Conservation (phyloP, 2,329 filamentous ascomycete genomes). For the Nigrospora oryzae region DNA sequence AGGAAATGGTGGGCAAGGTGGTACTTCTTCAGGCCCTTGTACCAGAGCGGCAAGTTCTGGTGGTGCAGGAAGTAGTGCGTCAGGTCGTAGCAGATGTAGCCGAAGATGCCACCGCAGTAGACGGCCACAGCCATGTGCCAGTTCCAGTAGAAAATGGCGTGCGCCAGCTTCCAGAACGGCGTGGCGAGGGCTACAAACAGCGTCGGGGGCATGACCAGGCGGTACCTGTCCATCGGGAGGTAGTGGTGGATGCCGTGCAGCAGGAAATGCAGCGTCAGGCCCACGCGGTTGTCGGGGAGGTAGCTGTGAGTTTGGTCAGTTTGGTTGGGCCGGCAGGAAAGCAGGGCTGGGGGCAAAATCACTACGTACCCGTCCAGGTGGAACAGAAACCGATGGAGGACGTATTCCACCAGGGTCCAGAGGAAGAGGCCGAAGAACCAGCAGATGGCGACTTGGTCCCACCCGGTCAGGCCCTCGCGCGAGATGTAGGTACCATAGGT, state of each 20-base stretch:
- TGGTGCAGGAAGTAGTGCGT: conserved; percentile 99
- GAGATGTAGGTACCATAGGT: conserved; percentile 64
- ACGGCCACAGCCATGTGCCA: conserved; percentile 75
- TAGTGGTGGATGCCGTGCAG: conserved; percentile 98
- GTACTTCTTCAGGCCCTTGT: conserved; percentile 91
- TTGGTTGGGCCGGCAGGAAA: not conserved
- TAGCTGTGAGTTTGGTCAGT: conserved; percentile 46
- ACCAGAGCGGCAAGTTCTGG: conserved; percentile 82
- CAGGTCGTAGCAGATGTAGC: conserved; percentile 92
- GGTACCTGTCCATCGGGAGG: conserved; percentile 96
- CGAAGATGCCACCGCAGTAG: conserved; percentile 86
- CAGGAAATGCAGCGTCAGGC: conserved; percentile 80
- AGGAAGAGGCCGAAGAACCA: conserved; percentile 64
- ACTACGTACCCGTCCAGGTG: conserved; percentile 77
- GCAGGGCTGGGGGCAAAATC: not conserved
- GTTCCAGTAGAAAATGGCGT: conserved; percentile 71
- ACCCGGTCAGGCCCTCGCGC: conserved; percentile 47
- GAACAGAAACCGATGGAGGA: conserved; percentile 83
- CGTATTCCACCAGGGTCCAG: conserved; percentile 88
- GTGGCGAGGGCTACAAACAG: conserved; percentile 76
- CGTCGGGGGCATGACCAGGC: conserved; percentile 92
- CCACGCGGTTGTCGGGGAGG: conserved; percentile 86
- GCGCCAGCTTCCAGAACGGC: conserved; percentile 90
- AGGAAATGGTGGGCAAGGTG: conserved; percentile 96
- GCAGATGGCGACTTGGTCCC: conserved; percentile 44